Base-by-base conservation (phyloP, 257 asterid species). In the Solanum lycopersicoides region DNA sequence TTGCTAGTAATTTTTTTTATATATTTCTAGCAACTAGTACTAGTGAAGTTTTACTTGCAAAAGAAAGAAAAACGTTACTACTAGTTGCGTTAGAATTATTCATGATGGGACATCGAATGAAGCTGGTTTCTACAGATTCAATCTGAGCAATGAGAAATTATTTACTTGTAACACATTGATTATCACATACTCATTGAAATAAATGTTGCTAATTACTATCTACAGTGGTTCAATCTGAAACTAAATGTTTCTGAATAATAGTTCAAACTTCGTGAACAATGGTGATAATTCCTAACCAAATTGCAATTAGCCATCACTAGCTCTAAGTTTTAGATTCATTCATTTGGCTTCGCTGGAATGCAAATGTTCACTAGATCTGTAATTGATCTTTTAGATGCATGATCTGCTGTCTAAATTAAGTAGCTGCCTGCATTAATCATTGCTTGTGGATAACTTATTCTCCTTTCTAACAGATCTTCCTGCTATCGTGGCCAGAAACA, bases 401-500 rank as follows among this genome's bases (percentile, higher is more conserved):
- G 84, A 30, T 28, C 30, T 80, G 28, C 25, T 80, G 69, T 80
- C 28, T 80, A 50, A 80, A 80, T 34, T 47, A 11, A 47, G 44
- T 30, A 32, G 68, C 85, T 50, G 65, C 44, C 85, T 80, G n/a
- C 41, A 50, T 50, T 45, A 47, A 20, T 80, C 42, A 20, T 80
- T 47, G 68, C 85, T 84, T n/a, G 83, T 85, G 65, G 80, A 72
- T 85, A 85, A 71, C 87, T 20, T 71, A 15, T 47, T 89, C 80
- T 85, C 63, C 45, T 77, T 41, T 87, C 66, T 86, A 86, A 85
- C 93, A 97, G 99, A 98, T 89, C 94, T 97, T 88, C 99, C 99
- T 83, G 90, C 97, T 45, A 93, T 96, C 65, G 99, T 97, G 90
- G 99, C 99, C 42, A 95, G 99, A 91, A 95, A 94, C 86, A 92